Base-by-base conservation (phyloP, 2,329 filamentous ascomycete species). In the Epichloe typhina region DNA sequence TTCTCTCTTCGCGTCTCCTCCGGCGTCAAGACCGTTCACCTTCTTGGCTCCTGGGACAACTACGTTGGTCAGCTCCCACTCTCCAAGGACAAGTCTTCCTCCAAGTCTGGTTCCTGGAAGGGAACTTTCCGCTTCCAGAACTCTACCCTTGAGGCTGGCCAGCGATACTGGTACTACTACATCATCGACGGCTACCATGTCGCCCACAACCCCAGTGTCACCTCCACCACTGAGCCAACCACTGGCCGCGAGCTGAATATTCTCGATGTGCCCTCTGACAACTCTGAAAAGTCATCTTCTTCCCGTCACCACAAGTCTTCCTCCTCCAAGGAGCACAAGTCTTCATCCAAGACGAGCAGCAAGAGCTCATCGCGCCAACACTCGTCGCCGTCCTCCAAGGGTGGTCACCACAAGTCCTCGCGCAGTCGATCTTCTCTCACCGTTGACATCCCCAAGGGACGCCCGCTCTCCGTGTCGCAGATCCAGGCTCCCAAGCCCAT, bases 161-260 rank as follows among this genome's bases (percentile, higher is more conserved):
- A 88, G 68, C 84, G 91, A 67, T 97, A 97, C 82, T 98, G 93
- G 93, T 98, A 97, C 83, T 98, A 98, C 82, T 98, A 96, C 79
- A 96, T 97, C 82, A 93, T 97, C 70, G 93, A 98, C 69, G 93
- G 93, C 61, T 96, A 96, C 82, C 90, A 96, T 70, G 85, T 95
- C 68, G 90, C 90, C 55, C 91, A 97, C 79, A 93, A 97, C 74
- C 90, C 91, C 60, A 87, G 86, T 68, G 84, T 89, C 68, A 76
- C 86, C 64, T 91, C 85, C 66, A 94, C 87, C 65, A 84, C 86
- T 59, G 93, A 98, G 77, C 90, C 91, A 66, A 97, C 90, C 69
- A 97, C 93, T 52, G 88, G 90, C 73, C 91, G 93, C 69, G 88
- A 90, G 71, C 80, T 98, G 62, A 98, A 98, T 80, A 88, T 95